Evolutionary conservation across 2,329 filamentous ascomycete genomes (phyloP), one percentile per base, ranked within the genome.

Genomic region (Penicillium verrucosum): DNA sequence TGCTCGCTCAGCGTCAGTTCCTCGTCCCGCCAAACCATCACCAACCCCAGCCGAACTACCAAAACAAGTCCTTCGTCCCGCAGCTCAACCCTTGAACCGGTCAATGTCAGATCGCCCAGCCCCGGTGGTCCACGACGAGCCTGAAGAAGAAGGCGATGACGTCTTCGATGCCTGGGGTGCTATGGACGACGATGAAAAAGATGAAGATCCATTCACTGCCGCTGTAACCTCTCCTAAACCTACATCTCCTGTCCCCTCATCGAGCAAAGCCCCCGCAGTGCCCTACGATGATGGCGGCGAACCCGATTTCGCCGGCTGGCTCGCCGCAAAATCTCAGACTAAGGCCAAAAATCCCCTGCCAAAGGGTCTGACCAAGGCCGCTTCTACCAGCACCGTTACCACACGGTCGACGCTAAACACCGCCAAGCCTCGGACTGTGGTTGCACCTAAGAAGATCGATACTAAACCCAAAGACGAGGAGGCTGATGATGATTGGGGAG

Each of bases 251-350:
- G 66, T 61, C 30, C 62, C 71, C 9, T 65, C 71, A 32, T 58
- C 65, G 9, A 59, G 67, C 11, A 67, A 70, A 48, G 51, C 71
- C 7, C 67, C 78, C 30, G 64, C 76, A 30, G 76, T 81, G 7
- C 81, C 87, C 0, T 93, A 89, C 62, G 90, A 93, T 57, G 92
- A 96, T 65, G 86, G 89, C 27, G 87, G 88, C 3, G 93, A 99
- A 72, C 93, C 93, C 0, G 94, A 97, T 73, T 97, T 99, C 74
- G 93, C 92, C 5, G 92, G 92, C 5, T 97, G 94, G 92, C 75
- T 97, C 23, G 92, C 90, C 12, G 92, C 92, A 12, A 91, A 97
- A 71, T 85, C 89, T 6, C 82, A 87, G 60, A 84, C 89, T 60
- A 97, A 95, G 66, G 41, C 75, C 1, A 82, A 81, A 65, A 94